Evolutionary conservation across 108 stramenopile genomes (phyloP).

Genomic region (Schizochytrium sp.): DNA sequence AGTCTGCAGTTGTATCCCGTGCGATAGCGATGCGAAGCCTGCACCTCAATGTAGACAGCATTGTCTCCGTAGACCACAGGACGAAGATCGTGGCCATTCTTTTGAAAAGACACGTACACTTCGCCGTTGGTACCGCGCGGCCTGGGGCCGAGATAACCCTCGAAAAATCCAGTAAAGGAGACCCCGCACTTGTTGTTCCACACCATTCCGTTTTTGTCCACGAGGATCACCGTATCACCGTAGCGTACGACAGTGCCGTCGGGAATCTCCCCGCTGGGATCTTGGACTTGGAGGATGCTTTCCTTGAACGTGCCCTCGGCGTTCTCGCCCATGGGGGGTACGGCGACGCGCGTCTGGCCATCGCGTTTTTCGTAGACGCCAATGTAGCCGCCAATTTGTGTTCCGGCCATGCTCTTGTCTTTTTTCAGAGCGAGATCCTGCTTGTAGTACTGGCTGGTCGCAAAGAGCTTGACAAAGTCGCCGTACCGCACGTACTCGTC

Average conservation of each 20-base stretch:
- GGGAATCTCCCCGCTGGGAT: not conserved
- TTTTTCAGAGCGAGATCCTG: not conserved
- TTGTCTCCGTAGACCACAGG: conserved; percentile 2
- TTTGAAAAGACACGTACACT: not conserved
- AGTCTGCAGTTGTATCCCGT: not conserved
- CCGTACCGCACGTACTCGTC: not conserved
- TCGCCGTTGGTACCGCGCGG: conserved; percentile 14
- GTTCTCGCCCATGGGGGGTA: not conserved
- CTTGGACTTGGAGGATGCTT: not conserved
- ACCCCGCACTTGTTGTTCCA: conserved; percentile 17
- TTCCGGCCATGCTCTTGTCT: not conserved
- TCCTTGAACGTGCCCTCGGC: not conserved
- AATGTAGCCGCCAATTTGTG: conserved; percentile 10
- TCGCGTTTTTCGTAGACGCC: conserved; percentile 6
- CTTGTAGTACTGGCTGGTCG: not conserved
- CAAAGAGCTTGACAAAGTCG: not conserved
- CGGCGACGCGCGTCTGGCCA: not conserved
- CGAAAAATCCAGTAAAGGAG: not conserved
- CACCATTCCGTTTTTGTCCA: not conserved
- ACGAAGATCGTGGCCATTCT: conserved; percentile 6
- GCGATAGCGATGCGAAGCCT: not conserved
- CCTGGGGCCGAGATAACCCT: not conserved
- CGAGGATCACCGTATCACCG: not conserved
- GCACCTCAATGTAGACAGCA: not conserved
- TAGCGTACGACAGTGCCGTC: not conserved